A percentile compares a stretch with the other conserved stretches of the same genome.
These are phyloP conservation scores for Phlebiopsis flavidoalba DNA, from an alignment of 768 basidiomycete species.

Conservation along the genomic window DNA sequence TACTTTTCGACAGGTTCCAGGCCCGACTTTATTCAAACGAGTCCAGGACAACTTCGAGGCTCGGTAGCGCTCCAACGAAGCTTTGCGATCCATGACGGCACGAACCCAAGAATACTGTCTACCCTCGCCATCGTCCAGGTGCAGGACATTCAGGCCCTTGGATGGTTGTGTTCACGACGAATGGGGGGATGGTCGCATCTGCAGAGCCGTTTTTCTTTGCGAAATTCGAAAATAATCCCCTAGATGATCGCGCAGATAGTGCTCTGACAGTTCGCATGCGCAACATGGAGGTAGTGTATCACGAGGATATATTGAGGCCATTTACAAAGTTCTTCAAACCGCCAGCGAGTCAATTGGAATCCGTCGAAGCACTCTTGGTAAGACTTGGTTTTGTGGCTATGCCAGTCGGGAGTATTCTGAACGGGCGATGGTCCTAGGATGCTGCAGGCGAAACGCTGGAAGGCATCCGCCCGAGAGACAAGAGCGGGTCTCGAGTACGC, in stretches of 20 bases:
- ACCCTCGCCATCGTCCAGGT: constrained; percentile 91
- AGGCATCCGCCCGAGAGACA: constrained; percentile 89
- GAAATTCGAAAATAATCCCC: constrained; percentile 87
- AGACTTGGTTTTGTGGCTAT: constrained; percentile 19
- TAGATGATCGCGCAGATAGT: constrained; percentile 89
- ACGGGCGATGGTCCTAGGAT: constrained; percentile 45
- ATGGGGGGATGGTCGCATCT: background rate
- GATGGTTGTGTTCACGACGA: background rate
- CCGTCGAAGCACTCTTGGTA: constrained; percentile 88
- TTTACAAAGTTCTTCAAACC: constrained; percentile 91
- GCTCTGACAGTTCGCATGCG: constrained; percentile 87
- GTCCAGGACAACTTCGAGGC: constrained; percentile 85
- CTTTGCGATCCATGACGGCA: constrained; percentile 90
- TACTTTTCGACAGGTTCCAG: constrained; percentile 83
- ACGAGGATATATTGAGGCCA: constrained; percentile 90
- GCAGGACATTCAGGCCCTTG: constrained; percentile 42
- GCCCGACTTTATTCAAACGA: constrained; percentile 80
- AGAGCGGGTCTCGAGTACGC: constrained; percentile 92
- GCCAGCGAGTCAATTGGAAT: constrained; percentile 91
- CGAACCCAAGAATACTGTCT: constrained; percentile 68
- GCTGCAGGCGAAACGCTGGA: constrained; percentile 93
- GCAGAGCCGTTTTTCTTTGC: constrained; percentile 78
- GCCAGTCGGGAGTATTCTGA: constrained; percentile 3
- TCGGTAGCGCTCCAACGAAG: constrained; percentile 82
- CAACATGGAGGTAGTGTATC: constrained; percentile 96